Evolutionary conservation across 225 moss, liverwort and hornwort genomes (phyloP).

Genomic region (Lunularia cruciata): DNA sequence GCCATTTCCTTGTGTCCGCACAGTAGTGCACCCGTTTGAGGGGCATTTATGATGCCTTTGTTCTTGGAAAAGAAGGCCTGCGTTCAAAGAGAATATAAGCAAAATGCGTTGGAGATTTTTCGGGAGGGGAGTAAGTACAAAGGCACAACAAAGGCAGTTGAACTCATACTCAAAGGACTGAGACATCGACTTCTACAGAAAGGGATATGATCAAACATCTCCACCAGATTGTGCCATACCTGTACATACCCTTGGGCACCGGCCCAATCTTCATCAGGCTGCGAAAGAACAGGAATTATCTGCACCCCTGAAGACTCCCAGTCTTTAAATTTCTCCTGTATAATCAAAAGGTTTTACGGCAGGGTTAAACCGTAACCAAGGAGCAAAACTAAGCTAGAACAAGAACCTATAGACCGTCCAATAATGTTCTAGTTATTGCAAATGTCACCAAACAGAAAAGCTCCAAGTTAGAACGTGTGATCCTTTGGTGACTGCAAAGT

Average conservation of each 20-base stretch:
- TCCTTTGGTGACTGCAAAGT: no score
- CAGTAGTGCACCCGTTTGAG: conserved; percentile 75
- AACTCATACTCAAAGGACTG: no score
- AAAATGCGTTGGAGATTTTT: no score
- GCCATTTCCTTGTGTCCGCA: conserved; percentile 97
- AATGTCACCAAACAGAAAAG: no score
- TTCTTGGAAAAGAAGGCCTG: conserved; percentile 79
- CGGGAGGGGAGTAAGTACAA: no score
- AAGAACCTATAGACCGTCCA: no score
- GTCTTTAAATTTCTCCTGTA: conserved; percentile 66
- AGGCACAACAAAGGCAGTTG: background rate
- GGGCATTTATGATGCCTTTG: conserved; percentile 49
- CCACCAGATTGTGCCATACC: conserved; percentile 32
- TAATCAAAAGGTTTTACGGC: no score
- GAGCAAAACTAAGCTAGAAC: no score
- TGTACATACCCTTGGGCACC: conserved; percentile 83
- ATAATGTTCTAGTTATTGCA: no score
- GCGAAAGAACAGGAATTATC: conserved; percentile 87
- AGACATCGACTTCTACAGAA: no score
- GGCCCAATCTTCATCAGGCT: conserved; percentile 67
- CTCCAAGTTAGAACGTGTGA: no score
- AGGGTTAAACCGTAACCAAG: no score
- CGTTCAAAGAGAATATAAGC: background rate
- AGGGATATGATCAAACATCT: background rate
- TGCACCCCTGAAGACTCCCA: conserved; percentile 94